Evolutionary conservation across 164 flowering plant genomes (phyloP).

Genomic region (Saururus chinensis): DNA sequence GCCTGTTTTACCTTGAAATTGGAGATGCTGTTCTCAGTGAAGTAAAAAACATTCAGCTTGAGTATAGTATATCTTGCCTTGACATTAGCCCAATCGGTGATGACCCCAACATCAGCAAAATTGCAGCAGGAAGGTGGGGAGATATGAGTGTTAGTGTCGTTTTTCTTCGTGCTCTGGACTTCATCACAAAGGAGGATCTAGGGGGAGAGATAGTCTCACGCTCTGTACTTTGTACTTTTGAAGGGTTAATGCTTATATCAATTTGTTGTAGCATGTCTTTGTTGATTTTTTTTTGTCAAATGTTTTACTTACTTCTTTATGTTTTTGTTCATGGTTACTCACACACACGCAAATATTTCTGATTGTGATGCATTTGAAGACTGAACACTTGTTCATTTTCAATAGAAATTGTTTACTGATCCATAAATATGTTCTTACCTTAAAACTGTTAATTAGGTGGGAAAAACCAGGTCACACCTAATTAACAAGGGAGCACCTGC

Average conservation of each 20-base stretch:
- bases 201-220: constrained; percentile 98
- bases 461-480: constrained; percentile 95
- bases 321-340: too few species aligned
- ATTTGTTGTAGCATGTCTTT: too few species aligned
- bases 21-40: constrained; percentile 62
- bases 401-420: too few species aligned
- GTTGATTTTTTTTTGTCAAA: background rate
- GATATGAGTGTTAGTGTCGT: constrained; percentile 82
- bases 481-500: constrained; percentile 97
- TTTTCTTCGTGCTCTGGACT: constrained; percentile 75
- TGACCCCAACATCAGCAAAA: constrained; percentile 58
- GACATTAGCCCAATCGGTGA: constrained; percentile 93
- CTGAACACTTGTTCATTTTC: too few species aligned
- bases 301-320: background rate
- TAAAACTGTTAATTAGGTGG: constrained; percentile 47
- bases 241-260: constrained; percentile 52
- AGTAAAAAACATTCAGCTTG: constrained; percentile 59
- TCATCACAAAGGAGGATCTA: constrained; percentile 66
- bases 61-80: constrained; percentile 85
- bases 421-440: too few species aligned
- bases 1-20: constrained; percentile 77
- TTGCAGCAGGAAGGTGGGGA: constrained; percentile 99
- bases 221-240: constrained; percentile 95
- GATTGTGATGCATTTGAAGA: too few species aligned
- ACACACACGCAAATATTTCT: too few species aligned